These are phyloP conservation scores for Letharia columbiana DNA, from an alignment of 495 filamentous ascomycete species.

Conservation along the genomic window DNA sequence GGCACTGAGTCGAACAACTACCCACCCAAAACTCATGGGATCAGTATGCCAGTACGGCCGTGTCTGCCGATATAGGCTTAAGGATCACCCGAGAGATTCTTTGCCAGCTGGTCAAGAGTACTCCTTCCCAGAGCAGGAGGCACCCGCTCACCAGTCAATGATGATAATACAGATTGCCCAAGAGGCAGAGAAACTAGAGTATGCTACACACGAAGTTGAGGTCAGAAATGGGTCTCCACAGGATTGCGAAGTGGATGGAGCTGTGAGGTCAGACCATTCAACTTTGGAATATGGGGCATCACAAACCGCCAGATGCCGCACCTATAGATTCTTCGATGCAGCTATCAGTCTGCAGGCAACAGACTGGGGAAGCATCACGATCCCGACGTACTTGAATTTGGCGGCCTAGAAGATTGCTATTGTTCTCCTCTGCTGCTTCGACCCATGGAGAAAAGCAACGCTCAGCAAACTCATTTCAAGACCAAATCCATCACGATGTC, in stretches of 20 bases:
- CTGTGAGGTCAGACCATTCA: neutral
- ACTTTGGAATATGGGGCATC: neutral
- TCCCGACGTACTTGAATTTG: neutral
- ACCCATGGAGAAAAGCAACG: neutral
- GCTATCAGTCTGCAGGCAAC: neutral
- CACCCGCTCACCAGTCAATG: neutral
- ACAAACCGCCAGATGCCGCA: neutral
- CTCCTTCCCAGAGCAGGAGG: neutral
- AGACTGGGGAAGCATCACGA: neutral
- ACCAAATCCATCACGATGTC: neutral
- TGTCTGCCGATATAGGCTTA: neutral
- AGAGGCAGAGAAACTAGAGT: neutral
- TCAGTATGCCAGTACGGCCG: neutral
- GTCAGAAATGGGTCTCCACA: neutral
- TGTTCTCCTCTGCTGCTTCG: neutral
- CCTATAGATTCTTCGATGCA: neutral
- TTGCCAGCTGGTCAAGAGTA: neutral
- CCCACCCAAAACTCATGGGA: too few species aligned
- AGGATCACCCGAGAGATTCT: neutral
- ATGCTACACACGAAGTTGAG: neutral
- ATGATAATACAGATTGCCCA: neutral
- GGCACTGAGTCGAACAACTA: neutral
- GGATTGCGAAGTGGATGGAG: neutral
- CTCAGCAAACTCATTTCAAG: neutral
- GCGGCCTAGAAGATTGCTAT: neutral